Conservation (phyloP, 345 rosid species). For the Tarenaya hassleriana region DNA sequence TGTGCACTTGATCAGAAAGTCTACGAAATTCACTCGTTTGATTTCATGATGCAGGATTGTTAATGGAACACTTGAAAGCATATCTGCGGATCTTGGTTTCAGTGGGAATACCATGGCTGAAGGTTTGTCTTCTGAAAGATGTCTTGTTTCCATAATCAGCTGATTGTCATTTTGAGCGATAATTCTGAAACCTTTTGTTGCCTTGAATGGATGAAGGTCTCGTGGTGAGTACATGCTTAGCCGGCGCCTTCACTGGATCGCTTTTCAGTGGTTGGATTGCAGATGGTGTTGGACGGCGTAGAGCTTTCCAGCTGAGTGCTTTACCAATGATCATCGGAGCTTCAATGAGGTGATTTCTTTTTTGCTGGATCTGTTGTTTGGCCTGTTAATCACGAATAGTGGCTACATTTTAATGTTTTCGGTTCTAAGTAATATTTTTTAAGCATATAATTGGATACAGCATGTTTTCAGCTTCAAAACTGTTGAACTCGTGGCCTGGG, state of each 20-base stretch:
- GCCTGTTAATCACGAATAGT: conserved; percentile 9
- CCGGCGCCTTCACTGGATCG: conserved; percentile 87
- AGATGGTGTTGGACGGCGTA: conserved; percentile 88
- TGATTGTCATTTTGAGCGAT: conserved; percentile 11
- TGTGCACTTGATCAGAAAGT: conserved; percentile 15
- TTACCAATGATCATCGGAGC: conserved; percentile 86
- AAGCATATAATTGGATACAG: too few species aligned
- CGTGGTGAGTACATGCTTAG: conserved; percentile 90
- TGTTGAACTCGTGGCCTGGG: too few species aligned
- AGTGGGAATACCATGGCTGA: conserved; percentile 77
- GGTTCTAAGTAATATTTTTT: not conserved
- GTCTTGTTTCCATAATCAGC: conserved; percentile 14
- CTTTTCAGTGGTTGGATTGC: conserved; percentile 81
- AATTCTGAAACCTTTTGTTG: conserved; percentile 23
- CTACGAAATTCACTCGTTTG: not conserved
- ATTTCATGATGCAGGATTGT: conserved; percentile 58
- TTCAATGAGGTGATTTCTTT: conserved; percentile 54
- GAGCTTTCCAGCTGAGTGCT: conserved; percentile 87
- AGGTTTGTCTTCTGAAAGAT: conserved; percentile 38
- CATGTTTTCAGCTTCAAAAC: too few species aligned
- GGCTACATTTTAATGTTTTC: conserved; percentile 8
- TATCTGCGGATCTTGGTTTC: conserved; percentile 78
- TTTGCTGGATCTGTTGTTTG: not conserved
- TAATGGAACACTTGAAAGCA: conserved; percentile 89
- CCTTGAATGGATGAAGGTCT: conserved; percentile 54